Base-by-base conservation (phyloP, 108 stramenopile species). In the Nitzschia sp. region DNA sequence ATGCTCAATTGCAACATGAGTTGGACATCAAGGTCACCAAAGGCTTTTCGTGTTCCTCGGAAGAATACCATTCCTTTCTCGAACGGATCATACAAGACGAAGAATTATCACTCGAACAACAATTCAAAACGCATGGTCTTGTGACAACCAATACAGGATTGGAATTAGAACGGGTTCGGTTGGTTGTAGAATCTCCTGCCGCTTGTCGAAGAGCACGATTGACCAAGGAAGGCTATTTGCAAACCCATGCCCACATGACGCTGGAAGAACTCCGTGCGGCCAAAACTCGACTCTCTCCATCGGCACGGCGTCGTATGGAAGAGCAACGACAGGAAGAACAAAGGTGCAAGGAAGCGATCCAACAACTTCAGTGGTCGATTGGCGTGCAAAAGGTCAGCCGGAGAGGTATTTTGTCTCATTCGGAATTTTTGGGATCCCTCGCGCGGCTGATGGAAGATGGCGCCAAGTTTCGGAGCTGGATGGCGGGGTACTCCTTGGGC, bases 11-110 rank as follows among this genome's bases (percentile, higher is more conserved):
- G 8, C 85, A 89, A 63, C 53, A 77, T 31, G 69, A 53, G 9
- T 55, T 89, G 23, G 73, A 67, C 21, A 46, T 82, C 5, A 66
- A 58, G 63, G 50, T 87, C 0, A 61, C 72, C 26, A 90, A 89
- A 63, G 92, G 92, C 2, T 63, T 79, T 50, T 79, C 89, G 16
- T 90, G 89, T 59, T 69, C 76, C 2, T 73, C 80, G 15, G 21
- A 53, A 30, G 89, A 90, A 19, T 93, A 89, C 53, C 79, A 80
- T 64, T 25, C 55, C 41, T 87, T 83, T 56, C 53, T 93, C 16
- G 50, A 77, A 47, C 58, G 66, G n/a, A 13, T 23, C 52, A 84
- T 15, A 62, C 19, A 27, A 9, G 38, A 71, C 28, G 21, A 34
- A 26, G 3, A 52, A 50, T 21, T 63, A 56, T 31, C 28, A 17